Conservation (phyloP, 2,329 filamentous ascomycete genomes). For the Colletotrichum sojae region DNA sequence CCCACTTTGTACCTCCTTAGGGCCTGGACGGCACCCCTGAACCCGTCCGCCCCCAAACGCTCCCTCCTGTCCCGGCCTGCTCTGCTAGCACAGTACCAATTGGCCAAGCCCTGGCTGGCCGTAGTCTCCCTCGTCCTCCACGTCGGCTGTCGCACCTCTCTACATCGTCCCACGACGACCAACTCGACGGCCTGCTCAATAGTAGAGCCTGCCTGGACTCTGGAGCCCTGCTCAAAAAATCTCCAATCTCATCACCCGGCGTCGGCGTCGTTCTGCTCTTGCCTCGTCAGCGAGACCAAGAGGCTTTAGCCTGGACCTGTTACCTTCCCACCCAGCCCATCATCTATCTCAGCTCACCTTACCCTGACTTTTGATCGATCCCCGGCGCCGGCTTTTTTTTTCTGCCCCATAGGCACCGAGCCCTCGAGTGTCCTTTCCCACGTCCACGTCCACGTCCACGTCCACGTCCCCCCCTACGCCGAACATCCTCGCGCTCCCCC, state of each 20-base stretch:
- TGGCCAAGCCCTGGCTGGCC: constrained; percentile 37
- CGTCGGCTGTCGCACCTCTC: constrained; percentile 39
- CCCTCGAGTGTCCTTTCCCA: constrained; percentile 18
- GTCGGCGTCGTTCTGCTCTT: constrained; percentile 24
- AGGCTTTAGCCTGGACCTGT: not conserved
- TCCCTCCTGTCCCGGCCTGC: constrained; percentile 4
- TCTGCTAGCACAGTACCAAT: constrained; percentile 22
- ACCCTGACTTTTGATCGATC: constrained; percentile 17
- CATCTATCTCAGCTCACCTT: constrained; percentile 20
- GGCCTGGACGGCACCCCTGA: constrained; percentile 34
- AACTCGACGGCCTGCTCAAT: constrained; percentile 18
- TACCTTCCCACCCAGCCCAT: not conserved
- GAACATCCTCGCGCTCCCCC: constrained; percentile 23
- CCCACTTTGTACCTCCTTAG: constrained; percentile 33
- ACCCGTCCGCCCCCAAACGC: constrained; percentile 20
- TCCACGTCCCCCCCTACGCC: constrained; percentile 5
- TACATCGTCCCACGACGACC: constrained; percentile 26
- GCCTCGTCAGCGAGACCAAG: constrained; percentile 24
- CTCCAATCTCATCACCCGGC: constrained; percentile 21
- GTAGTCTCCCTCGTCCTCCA: constrained; percentile 36
- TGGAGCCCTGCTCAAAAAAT: constrained; percentile 24
- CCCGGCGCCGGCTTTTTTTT: constrained; percentile 20
- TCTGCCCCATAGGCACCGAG: constrained; percentile 26
- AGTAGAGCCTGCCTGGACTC: not conserved
- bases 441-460: not conserved